These are phyloP conservation scores for Alternaria atra DNA, from an alignment of 2,329 filamentous ascomycete species.

Conservation along the genomic window DNA sequence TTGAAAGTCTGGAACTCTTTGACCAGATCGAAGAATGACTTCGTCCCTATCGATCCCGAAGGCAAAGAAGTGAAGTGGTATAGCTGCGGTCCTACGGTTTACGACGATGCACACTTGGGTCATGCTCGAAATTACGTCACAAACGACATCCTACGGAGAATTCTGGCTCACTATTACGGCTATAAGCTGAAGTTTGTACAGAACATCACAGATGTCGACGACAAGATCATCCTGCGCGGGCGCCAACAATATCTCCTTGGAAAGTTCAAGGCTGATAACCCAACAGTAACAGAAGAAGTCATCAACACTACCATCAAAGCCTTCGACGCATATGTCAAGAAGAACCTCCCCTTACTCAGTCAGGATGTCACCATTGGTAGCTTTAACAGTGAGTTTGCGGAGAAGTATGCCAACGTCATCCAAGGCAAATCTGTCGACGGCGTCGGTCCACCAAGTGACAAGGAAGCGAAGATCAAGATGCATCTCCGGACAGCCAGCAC, in stretches of 20 bases:
- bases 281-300: constrained; percentile 56
- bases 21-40: constrained; percentile 76
- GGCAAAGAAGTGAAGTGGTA: constrained; percentile 82
- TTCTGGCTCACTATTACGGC: constrained; percentile 82
- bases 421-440: constrained; percentile 64
- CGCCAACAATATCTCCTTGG: constrained; percentile 80
- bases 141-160: constrained; percentile 85
- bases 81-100: constrained; percentile 86
- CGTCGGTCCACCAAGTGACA: constrained; percentile 69
- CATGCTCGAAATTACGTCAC: constrained; percentile 92
- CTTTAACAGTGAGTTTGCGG: constrained; percentile 59
- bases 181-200: constrained; percentile 88
- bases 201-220: constrained; percentile 77
- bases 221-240: constrained; percentile 70
- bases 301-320: constrained; percentile 60
- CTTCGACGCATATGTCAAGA: constrained; percentile 68
- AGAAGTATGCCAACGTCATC: constrained; percentile 64
- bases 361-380: constrained; percentile 56
- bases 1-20: constrained; percentile 84
- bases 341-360: constrained; percentile 69
- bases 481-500: constrained; percentile 72
- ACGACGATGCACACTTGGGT: constrained; percentile 82
- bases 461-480: constrained; percentile 90
- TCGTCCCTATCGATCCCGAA: constrained; percentile 74
- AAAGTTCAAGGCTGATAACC: constrained; percentile 68